phyloP scores from a whole-genome alignment of 1,139 yeast genomes.

The Nakaseomyces delphensis region DNA sequence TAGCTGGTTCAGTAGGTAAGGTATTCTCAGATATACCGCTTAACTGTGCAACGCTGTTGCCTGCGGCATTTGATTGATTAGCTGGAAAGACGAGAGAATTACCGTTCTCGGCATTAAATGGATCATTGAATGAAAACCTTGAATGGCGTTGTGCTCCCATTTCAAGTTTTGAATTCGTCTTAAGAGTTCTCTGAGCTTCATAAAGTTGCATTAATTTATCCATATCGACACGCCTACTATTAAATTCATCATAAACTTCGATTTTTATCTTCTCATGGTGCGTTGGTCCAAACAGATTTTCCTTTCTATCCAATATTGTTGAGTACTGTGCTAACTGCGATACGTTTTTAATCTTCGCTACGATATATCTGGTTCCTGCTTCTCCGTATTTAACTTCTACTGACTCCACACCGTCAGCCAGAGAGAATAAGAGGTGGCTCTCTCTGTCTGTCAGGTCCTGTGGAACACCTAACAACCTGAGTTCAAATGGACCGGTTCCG shows the following conservation, averaged over 20 bases:
- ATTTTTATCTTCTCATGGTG: slow-evolving; percentile 43
- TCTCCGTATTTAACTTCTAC: slow-evolving; percentile 43
- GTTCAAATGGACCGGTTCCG: slow-evolving; percentile 4
- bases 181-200: slow-evolving; percentile 19
- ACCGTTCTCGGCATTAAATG: slow-evolving; percentile 33
- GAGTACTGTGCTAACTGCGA: slow-evolving; percentile 65
- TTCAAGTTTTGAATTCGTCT: slow-evolving; percentile 31
- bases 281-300: slow-evolving; percentile 52
- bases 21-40: slow-evolving; percentile 3
- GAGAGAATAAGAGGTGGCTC: slow-evolving; percentile 65
- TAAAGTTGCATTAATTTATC: slow-evolving; percentile 9
- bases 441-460: slow-evolving; percentile 67
- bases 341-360: slow-evolving; percentile 57
- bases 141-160: slow-evolving; percentile 48
- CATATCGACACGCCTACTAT: slow-evolving; percentile 25
- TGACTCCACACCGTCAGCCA: slow-evolving; percentile 63
- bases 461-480: slow-evolving; percentile 51
- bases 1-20: neutral
- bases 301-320: slow-evolving; percentile 54
- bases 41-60: neutral
- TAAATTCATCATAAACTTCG: slow-evolving; percentile 39
- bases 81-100: slow-evolving; percentile 1
- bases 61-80: neutral
- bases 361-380: slow-evolving; percentile 25
- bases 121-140: slow-evolving; percentile 63